Base-by-base conservation (phyloP, 2,329 filamentous ascomycete genomes). In the Coleophoma eucalyptorum region DNA sequence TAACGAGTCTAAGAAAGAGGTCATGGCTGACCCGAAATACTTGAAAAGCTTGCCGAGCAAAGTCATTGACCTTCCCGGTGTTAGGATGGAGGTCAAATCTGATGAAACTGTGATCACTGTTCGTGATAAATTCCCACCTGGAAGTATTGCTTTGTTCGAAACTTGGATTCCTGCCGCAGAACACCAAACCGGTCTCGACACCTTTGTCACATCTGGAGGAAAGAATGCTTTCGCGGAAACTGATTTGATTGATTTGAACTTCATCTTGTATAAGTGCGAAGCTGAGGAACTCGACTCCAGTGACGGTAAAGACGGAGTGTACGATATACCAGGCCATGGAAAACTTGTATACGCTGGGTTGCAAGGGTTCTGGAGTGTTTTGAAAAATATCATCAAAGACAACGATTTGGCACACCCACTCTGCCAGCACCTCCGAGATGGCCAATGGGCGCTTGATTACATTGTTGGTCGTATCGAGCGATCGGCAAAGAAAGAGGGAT, bases 331-430 rank as follows among this genome's bases (percentile, higher is more conserved):
- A 1, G 85, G 86, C 1, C 77, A 91, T 64, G 93, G 92, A 2
- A 84, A 87, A 52, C 79, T 97, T 40, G 89, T 97, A 2, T 99
- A 97, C 68, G 93, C 93, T 53, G 94, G 94, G 54, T 78, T 99
- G n/a, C 94, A 99, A 68, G 95, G 95, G 35, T 99, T 94, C 93
- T 96, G 93, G 91, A 97, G 91, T 66, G 76, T 96, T 1, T 73
- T 99, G 40, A 86, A 90, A 60, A 78, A 88, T 51, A 87, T 99
- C 55, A 89, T 97, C 60, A 81, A 79, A 46, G 84, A 94, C 56
- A 99, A 99, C 67, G 84, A 97, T 65, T 80, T 99, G 8, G 94
- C 89, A 1, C 94, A 99, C 65, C 89, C 94, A 0, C 78, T 99
- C 11, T 97, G 93, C 68, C 87, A 97, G 63, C 93, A 99, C 64